Evolutionary conservation across 768 basidiomycete species (phyloP), one percentile per base, ranked within the genome.

Genomic region (Cystofilobasidium ferigula): DNA sequence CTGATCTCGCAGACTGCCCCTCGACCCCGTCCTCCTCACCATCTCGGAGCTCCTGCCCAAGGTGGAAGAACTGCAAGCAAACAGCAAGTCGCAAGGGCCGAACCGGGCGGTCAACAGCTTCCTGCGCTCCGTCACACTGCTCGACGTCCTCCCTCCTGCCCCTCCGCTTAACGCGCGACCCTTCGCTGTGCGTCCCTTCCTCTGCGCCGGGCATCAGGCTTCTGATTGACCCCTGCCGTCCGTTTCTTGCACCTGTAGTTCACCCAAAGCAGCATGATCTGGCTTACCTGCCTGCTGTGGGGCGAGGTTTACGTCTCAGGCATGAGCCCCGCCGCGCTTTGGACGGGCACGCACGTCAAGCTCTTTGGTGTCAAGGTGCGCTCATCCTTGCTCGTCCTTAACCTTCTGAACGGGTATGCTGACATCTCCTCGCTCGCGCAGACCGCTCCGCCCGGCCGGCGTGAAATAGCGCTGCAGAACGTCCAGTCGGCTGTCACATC

Each of bases 211-310:
- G 2, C 4, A 20, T 40, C 5, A 26, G 16, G n/a, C 36, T 40
- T 35, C 35, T n/a, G 18, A n/a, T 24, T 58, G 32, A 22, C 34
- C 26, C 26, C 18, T 47, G 12, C 42, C 30, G 18, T 12, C 26
- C 24, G 14, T 10, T 47, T 38, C 43, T 32, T 53, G n/a, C n/a
- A n/a, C n/a, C n/a, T 20, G n/a, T 30, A 67, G 61, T 68, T 68
- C 67, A 57, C 67, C 1, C 57, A 45, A 22, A 68, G 89, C 1
- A 92, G 90, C 2, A 80, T 87, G 67, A 82, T 92, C 22, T 97
- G 95, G 94, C 80, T 94, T 42, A 88, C 91, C 5, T 91, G 89
- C 0, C 78, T 97, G 61, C 85, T 93, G 26, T 99, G 94, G 92
- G 93, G 95, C 45, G 89, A 93, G 73, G 83, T 94, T 24, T 99